phyloP scores from a whole-genome alignment of 306 rosid genomes.

The Casuarina equisetifolia region DNA sequence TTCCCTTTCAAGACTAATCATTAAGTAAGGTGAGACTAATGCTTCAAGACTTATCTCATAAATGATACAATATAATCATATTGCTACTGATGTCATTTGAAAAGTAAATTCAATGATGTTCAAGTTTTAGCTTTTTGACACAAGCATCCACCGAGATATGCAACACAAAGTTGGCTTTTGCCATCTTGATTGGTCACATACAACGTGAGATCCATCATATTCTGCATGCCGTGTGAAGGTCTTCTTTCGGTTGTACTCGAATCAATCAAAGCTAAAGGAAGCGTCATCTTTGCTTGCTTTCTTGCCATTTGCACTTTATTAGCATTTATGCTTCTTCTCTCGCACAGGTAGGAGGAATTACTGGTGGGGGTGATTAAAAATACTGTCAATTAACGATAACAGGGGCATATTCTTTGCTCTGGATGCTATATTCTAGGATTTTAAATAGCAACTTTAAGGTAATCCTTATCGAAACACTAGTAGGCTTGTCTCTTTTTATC shows the following conservation, averaged over 20 bases:
- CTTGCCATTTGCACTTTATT: neutral
- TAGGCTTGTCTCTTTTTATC: too few relatives aligned
- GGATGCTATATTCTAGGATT: neutral
- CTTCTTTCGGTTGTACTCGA: neutral
- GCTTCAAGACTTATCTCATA: too few relatives aligned
- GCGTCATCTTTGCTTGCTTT: neutral
- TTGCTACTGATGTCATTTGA: too few relatives aligned
- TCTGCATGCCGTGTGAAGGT: neutral
- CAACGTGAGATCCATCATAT: neutral
- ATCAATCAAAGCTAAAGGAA: neutral
- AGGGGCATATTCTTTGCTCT: conserved; percentile 2
- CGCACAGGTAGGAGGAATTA: neutral
- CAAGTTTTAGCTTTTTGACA: neutral
- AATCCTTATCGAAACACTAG: neutral
- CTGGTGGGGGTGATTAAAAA: neutral
- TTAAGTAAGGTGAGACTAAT: too few relatives aligned
- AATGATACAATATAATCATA: too few relatives aligned
- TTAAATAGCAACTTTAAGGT: neutral
- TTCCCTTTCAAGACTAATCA: too few relatives aligned
- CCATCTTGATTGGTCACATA: neutral
- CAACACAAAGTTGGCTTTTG: neutral
- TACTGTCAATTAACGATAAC: neutral
- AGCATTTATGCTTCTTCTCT: neutral
- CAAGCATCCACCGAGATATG: neutral
- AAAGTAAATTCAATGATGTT: neutral